Evolutionary conservation across 208 protist species (phyloP).

Genomic region (Leishmania amazonensis): DNA sequence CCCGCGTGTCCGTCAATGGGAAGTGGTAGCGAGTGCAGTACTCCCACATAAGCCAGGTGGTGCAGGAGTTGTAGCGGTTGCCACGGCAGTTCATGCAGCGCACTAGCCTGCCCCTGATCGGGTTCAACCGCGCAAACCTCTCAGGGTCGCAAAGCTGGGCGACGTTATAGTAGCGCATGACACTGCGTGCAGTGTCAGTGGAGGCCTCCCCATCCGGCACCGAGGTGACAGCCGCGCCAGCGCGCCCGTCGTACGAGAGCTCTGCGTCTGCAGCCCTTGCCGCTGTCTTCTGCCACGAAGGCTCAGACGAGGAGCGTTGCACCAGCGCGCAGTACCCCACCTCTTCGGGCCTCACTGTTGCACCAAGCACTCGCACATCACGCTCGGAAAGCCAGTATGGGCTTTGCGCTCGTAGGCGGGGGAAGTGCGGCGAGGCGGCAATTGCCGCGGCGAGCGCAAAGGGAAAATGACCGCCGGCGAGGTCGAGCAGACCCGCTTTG

Average conservation of each 20-base stretch:
- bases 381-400: conserved; percentile 41
- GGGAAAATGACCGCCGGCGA: not conserved
- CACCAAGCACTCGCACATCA: conserved; percentile 32
- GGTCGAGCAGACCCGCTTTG: not conserved
- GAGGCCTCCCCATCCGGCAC: not conserved
- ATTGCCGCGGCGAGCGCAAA: not conserved
- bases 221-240: not conserved
- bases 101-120: not conserved
- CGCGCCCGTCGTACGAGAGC: not conserved
- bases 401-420: conserved; percentile 14
- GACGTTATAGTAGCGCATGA: conserved; percentile 41
- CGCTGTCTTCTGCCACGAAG: not conserved
- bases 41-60: conserved; percentile 52
- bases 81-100: conserved; percentile 42
- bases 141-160: conserved; percentile 42
- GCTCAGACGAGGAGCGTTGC: not conserved
- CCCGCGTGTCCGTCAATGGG: not conserved
- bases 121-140: conserved; percentile 21
- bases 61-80: conserved; percentile 34
- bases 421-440: conserved; percentile 18
- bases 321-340: conserved; percentile 15
- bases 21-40: conserved; percentile 58
- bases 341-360: conserved; percentile 32
- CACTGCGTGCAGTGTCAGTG: not conserved
- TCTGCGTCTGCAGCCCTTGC: not conserved